Evolutionary conservation across 257 asterid genomes (phyloP), one percentile per base, ranked within the genome.

Genomic region (Gardenia jasminoides): DNA sequence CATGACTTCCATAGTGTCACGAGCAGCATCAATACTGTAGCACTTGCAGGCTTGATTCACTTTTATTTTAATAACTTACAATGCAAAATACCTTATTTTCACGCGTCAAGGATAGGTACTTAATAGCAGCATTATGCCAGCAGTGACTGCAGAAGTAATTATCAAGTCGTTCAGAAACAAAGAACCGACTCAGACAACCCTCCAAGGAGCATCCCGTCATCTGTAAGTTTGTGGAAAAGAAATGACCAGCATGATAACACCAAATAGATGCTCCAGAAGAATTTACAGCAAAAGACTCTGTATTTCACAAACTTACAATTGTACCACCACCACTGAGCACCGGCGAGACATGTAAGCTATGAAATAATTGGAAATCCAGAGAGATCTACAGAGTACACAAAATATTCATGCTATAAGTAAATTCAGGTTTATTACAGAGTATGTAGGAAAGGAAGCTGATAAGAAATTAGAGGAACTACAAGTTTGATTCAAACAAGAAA

Each of bases 51-150:
- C 12, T 24, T 20, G 58, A 24, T 59, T 75, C 43, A 61, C 70
- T 19, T 58, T 16, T 7, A 17, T 3, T n/a, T 75, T 6, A 44
- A 41, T 24, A 39, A 36, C 26, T 41, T 10, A 75, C 1, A 26
- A 59, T 59, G 70, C 56, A 16, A 75, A 36, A 64, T 82, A 95
- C 98, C 97, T 90, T 87, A 80, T 85, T 85, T 83, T 88, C 84
- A 31, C 82, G 54, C 7, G 84, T 80, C 79, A 76, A 43, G 26
- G 89, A 85, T 78, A 88, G 74, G 80, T 90, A 95, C 79, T 87
- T 85, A 36, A 88, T 76, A 74, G 98, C 97, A 75, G 92, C 94
- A 75, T 58, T 84, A 89, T 95, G 99, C 99, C 99, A 95, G 86
- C 97, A 95, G 78, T 90, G 91, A 86, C 85, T 88, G 86, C 99